Conservation (phyloP, 164 flowering plant genomes). For the Tetrastigma voinierianum region DNA sequence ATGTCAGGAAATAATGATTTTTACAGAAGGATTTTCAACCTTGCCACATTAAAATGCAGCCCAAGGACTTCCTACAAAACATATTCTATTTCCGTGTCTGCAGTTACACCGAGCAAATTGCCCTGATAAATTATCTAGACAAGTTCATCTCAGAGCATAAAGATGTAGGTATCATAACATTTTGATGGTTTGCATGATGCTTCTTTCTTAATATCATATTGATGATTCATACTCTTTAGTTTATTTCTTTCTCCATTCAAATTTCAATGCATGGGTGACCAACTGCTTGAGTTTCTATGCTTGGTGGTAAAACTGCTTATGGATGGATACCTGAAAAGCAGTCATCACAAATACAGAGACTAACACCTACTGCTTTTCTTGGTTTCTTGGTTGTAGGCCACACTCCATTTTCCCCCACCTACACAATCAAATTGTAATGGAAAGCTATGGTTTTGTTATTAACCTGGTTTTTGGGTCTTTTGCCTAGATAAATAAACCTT, state of each 20-base stretch:
- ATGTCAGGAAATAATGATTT: slow-evolving; percentile 30
- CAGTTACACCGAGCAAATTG: slow-evolving; percentile 93
- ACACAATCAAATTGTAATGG: no score
- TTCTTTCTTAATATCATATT: no score
- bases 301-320: not conserved
- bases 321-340: not conserved
- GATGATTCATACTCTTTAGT: no score
- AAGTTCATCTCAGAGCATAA: slow-evolving; percentile 77
- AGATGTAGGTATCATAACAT: slow-evolving; percentile 58
- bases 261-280: not conserved
- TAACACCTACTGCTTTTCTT: not conserved
- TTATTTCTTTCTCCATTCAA: no score
- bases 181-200: not conserved
- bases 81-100: slow-evolving; percentile 84
- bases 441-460: no score
- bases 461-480: no score
- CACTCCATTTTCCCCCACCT: not conserved
- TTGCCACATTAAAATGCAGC: slow-evolving; percentile 36
- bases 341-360: not conserved
- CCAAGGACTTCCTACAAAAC: slow-evolving; percentile 62
- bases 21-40: slow-evolving; percentile 33
- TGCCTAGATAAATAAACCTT: not conserved
- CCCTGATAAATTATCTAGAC: slow-evolving; percentile 72
- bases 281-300: not conserved
- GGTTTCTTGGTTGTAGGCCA: not conserved